These are phyloP conservation scores for Sporothrix pseudoabietina DNA, from an alignment of 2,329 filamentous ascomycete genomes.

Conservation along the genomic window DNA sequence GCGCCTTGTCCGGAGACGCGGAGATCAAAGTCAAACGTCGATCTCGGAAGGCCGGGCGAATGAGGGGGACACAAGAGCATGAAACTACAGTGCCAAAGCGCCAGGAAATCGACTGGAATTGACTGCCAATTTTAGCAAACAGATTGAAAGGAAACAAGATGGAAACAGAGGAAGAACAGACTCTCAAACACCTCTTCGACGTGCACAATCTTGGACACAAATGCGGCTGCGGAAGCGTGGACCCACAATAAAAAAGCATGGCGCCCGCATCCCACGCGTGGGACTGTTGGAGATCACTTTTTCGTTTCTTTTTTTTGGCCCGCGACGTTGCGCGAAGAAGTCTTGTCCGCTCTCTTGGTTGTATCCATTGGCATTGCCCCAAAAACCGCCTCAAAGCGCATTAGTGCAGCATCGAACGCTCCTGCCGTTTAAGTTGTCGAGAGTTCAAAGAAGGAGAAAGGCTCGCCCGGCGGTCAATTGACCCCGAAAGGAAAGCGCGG, in stretches of 20 bases:
- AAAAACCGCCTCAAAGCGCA: not conserved
- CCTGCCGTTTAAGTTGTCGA: not conserved
- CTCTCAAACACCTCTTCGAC: not conserved
- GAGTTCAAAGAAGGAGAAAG: not conserved
- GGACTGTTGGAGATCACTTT: not conserved
- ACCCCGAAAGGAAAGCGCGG: not conserved
- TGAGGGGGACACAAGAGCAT: not conserved
- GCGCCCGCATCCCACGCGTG: not conserved
- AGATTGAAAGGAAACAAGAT: not conserved
- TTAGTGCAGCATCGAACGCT: not conserved
- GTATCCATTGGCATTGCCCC: not conserved
- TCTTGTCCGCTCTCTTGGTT: constrained; percentile 13
- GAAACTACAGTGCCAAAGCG: not conserved
- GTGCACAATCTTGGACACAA: not conserved
- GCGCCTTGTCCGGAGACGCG: not conserved
- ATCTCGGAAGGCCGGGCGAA: constrained; percentile 16
- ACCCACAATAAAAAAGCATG: constrained; percentile 17
- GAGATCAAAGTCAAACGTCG: not conserved
- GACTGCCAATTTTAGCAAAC: not conserved
- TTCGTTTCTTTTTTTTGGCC: not conserved
- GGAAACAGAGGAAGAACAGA: not conserved
- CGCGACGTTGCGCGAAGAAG: not conserved
- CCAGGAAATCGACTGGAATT: constrained; percentile 1
- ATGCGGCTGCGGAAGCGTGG: constrained; percentile 16
- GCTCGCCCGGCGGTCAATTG: not conserved